Evolutionary conservation across 352 stramenopile genomes (phyloP), one percentile per base, ranked within the genome.

Genomic region (Globisporangium polare): DNA sequence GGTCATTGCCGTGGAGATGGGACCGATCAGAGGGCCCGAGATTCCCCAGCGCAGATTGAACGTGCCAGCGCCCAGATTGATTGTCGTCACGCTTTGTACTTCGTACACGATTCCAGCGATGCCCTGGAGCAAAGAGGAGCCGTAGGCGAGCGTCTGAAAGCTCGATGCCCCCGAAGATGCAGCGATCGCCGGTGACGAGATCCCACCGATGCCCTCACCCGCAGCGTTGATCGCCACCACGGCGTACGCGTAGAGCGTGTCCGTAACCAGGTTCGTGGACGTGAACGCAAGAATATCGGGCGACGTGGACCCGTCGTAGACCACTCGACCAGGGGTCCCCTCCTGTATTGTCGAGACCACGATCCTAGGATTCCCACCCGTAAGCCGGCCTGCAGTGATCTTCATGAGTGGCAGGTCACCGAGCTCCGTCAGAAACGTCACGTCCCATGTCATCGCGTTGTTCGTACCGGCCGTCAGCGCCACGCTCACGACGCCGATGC

Each of bases 101-200:
- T 99, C 97, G 57, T 97, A 97, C 24, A 99, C 92, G 33, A 96
- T 80, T 4, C 96, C 95, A 13, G 95, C 88, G 71, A 98, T 98
- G 18, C 97, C 97, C 53, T 88, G 81, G 1, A 61, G 55, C 22
- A 99, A 69, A 3, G 93, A 79, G 37, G 84, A 65, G 5, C 97
- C 97, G 8, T 83, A 90, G 1, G 95, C 95, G n/a, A 90, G 89
- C 8, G 95, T 98, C 66, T 89, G 79, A 3, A 63, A 69, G 24
- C 95, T 83, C 22, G 78, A 86, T 3, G 96, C 94, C 10, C 95
- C 94, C 50, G 90, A 83, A 2, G 92, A 92, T 5, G 96, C 90
- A n/a, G 94, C 80, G 13, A 98, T 94, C n/a, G 94, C 96, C 37
- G 86, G 74, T 10, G 92, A 98, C 0, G 93, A 83, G 9, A 70